Conservation (phyloP, 345 rosid genomes). For the Pistacia vera region DNA sequence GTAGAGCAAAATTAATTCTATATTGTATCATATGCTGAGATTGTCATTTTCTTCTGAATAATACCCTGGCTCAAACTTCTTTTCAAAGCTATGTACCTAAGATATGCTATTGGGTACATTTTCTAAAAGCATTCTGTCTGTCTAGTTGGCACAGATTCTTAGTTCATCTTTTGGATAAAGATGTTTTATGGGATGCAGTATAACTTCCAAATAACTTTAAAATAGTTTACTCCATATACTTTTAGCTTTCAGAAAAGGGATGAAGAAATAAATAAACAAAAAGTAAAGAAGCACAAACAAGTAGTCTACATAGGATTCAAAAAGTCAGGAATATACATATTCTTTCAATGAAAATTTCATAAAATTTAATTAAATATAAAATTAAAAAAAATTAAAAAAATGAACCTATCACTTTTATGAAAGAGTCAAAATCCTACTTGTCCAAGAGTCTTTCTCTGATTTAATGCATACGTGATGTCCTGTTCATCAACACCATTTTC, state of each 20-base stretch:
- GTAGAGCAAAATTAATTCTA: neutral
- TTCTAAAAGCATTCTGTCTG: neutral
- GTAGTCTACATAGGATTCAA: neutral
- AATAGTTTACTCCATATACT: neutral
- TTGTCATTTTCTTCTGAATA: neutral
- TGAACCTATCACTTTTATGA: neutral
- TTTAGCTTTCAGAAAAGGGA: neutral
- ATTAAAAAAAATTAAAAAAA: neutral
- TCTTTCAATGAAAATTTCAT: neutral
- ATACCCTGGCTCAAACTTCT: neutral
- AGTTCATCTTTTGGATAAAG: neutral
- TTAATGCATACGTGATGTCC: slow-evolving; percentile 66
- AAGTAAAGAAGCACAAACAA: neutral
- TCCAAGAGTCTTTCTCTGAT: slow-evolving; percentile 70
- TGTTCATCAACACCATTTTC: slow-evolving; percentile 68
- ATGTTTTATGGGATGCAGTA: neutral
- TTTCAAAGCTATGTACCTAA: neutral
- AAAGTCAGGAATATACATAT: neutral
- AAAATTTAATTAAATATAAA: neutral
- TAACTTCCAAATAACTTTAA: neutral
- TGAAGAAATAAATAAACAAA: neutral
- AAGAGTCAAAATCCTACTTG: slow-evolving; percentile 56
- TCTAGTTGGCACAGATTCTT: neutral
- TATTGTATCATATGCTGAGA: neutral
- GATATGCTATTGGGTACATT: neutral